Evolutionary conservation across 2,329 filamentous ascomycete species (phyloP), one percentile per base, ranked within the genome.

Genomic region (Teratosphaeria destructans): DNA sequence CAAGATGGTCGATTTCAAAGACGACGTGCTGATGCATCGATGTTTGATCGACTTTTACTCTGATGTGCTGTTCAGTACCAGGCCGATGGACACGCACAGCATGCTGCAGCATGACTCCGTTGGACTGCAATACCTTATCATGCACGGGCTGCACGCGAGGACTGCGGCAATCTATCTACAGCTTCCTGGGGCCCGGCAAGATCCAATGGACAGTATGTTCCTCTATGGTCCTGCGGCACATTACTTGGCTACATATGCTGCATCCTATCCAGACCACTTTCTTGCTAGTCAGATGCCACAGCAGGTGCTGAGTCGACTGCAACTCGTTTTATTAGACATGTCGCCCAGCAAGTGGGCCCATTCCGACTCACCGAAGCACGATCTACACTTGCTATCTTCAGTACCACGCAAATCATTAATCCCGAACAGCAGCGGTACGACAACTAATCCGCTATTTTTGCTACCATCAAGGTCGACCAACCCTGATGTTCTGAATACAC

Each of bases 11-110:
- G 79, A 86, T 61, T 75, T 72, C 2, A 71, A 75, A 54, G 77
- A 78, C 35, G 83, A 86, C 66, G 76, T 85, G 3, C 72, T 86
- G 55, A 82, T 85, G 80, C 79, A 84, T 63, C 79, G 83, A 72
- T 82, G 79, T 5, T 71, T 84, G 52, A 73, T 85, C 61, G 78
- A 82, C 62, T 85, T 85, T 69, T 83, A 78, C 66, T 75, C 77
- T 23, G 77, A 80, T n/a, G 70, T 85, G 2, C 73, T 85, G 34
- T 73, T 73, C 35, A 75, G 77, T 2, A 62, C 56, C 55, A 62
- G 57, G 39, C 39, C 47, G n/a, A 54, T 53, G 34, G 62, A 59
- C 53, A 59, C 60, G n/a, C 55, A 57, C n/a, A 57, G 58, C 10
- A 56, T 55, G 61, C 8, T 37, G n/a, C 55, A 57, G 32, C 56